Percentiles rank a stretch among this genome's conserved stretches.
Evolutionary conservation across 2,329 filamentous ascomycete species (phyloP).

Genomic region (Seiridium cupressi): DNA sequence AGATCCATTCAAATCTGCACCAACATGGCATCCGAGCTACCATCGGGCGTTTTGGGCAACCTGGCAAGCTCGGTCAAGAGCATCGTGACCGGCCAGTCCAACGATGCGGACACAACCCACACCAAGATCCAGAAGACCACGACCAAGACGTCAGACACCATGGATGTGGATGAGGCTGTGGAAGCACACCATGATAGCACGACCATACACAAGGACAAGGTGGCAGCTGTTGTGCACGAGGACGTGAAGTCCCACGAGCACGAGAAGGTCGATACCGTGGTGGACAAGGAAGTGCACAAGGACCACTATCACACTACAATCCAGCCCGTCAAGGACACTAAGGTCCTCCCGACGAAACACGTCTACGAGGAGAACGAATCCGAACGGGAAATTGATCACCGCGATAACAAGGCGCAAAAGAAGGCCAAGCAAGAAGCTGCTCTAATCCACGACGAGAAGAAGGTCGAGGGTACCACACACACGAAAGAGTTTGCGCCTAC

Average conservation of each 20-base stretch:
- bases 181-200: not conserved
- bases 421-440: not conserved
- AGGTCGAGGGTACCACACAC: not conserved
- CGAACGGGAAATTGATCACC: not conserved
- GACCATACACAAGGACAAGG: not conserved
- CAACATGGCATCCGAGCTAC: no score
- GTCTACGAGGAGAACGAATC: not conserved
- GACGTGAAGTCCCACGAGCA: not conserved
- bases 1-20: no score
- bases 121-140: no score
- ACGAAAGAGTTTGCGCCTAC: not conserved
- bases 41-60: no score
- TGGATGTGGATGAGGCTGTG: no score
- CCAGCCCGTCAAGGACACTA: not conserved
- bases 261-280: not conserved
- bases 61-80: no score
- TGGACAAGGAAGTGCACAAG: constrained; percentile 1
- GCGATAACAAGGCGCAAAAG: not conserved
- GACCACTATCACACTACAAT: constrained; percentile 1
- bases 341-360: not conserved
- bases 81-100: no score
- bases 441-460: not conserved
- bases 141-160: no score
- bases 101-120: no score
- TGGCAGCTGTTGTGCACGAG: not conserved